Evolutionary conservation across 768 basidiomycete species (phyloP), one percentile per base, ranked within the genome.

Genomic region (Cystobasidium ongulense): DNA sequence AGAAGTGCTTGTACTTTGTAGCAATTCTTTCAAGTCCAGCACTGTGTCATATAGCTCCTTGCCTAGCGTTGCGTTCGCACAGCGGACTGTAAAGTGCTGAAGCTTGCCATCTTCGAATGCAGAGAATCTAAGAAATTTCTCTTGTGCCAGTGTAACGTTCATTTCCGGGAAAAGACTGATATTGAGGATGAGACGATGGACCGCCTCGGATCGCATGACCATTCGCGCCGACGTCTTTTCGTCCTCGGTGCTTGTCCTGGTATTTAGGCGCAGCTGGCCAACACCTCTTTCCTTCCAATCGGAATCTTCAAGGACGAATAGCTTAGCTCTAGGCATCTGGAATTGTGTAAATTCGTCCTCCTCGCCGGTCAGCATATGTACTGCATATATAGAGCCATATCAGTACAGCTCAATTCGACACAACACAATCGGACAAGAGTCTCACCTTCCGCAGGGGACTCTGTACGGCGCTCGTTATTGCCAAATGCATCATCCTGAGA

Each of bases 121-220:
- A n/a, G 68, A 71, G 52, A 71, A 61, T 10, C 68, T 10, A 3
- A 71, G 18, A 29, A 71, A 71, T 29, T 71, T 71, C 17, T 71
- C 68, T 41, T 71, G 68, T 2, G 68, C 68, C 15, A 57, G 35
- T 1, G 68, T 59, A 23, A 71, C 68, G 25, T 52, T 54, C 68
- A 71, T 71, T 23, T 46, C 68, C 2, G 68, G 46, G 33, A 71
- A 71, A n/a, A 71, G 54, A n/a, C 46, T 53, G 25, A 71, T 59
- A 31, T 71, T 71, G 68, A 71, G 68, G 13, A 71, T 71, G 35
- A 71, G 68, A 27, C 68, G 52, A 43, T 71, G 68, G 15, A 71
- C 68, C 29, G 68, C 68, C n/a, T 71, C 68, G 21, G 68, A 36
- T 23, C 68, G 68, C 68, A 71, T 71, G 25, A 71, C 52, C n/a